Conservation (phyloP, 148 eudicot species). For the Rhododendron williamsianum region DNA sequence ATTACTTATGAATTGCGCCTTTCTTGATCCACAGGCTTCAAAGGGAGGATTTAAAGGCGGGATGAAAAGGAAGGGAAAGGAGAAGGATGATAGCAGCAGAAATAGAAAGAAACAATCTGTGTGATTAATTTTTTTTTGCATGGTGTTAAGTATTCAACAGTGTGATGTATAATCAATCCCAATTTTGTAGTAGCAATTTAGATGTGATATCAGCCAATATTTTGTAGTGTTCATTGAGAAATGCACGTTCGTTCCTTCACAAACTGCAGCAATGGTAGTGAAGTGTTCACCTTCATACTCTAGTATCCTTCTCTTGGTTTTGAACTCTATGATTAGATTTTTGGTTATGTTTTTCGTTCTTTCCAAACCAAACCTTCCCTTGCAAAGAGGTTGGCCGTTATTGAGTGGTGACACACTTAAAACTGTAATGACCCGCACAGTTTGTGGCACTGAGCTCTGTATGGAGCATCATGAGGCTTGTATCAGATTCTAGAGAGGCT, state of each 20-base stretch:
- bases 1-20: not conserved
- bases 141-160: not conserved
- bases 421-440: too few relatives aligned
- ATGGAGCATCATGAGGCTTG: too few relatives aligned
- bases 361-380: not conserved
- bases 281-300: not conserved
- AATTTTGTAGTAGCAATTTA: constrained; percentile 2
- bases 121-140: not conserved
- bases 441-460: too few relatives aligned
- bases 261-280: not conserved
- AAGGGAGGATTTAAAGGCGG: constrained; percentile 27
- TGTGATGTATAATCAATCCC: not conserved
- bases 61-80: constrained; percentile 34
- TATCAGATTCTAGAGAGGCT: too few relatives aligned
- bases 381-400: not conserved
- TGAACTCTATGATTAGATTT: not conserved
- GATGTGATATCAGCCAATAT: not conserved
- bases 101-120: constrained; percentile 19
- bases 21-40: constrained; percentile 18
- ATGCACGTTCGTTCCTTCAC: not conserved
- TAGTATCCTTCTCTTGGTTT: not conserved
- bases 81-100: constrained; percentile 23
- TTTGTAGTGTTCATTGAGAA: not conserved
- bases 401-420: not conserved
- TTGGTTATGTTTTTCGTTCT: not conserved